Evolutionary conservation across 257 asterid species (phyloP), one percentile per base, ranked within the genome.

Genomic region (Marsdenia floribunda): DNA sequence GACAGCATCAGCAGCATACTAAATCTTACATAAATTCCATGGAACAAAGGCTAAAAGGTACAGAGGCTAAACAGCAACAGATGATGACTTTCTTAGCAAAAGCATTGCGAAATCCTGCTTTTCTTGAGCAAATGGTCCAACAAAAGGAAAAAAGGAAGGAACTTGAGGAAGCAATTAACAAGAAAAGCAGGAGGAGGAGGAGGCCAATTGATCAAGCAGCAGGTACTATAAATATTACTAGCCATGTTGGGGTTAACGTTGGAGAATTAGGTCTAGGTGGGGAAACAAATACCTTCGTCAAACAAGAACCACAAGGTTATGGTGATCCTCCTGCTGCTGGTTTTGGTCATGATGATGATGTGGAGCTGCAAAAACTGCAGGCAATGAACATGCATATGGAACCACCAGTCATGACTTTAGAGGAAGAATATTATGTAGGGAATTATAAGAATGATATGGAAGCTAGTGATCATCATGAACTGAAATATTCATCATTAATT

Each of bases 41-140:
- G 84, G 90, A 86, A 44, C 75, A 80, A 50, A 76, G 82, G 79
- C 69, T 86, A 10, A 70, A 72, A 73, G 77, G 61, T 29, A 78
- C 88, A 16, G 90, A 86, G 81, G n/a, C 63, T 63, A 82, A 78
- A 60, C 90, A 86, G 52, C 76, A 80, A 44, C 88, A 84, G 21
- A 82, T 78, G 85, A 80, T 82, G 83, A 74, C 72, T 73, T 84
- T 86, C 84, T 69, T 84, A 80, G 82, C 81, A 6, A 84, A 61
- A 69, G 85, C 87, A 29, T 76, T 86, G 19, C 80, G 75, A 52
- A 82, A 76, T 65, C 84, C 85, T 8, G 50, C 40, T 40, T 78
- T 84, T 16, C 16, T 84, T 7, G 80, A 71, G 38, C 85, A 78
- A 44, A 18, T 84, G 29, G 68, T 84, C 40, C 87, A 76, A 24